Conservation (phyloP, 371 early-diverging fungal genomes). For the Mortierella sp. region DNA sequence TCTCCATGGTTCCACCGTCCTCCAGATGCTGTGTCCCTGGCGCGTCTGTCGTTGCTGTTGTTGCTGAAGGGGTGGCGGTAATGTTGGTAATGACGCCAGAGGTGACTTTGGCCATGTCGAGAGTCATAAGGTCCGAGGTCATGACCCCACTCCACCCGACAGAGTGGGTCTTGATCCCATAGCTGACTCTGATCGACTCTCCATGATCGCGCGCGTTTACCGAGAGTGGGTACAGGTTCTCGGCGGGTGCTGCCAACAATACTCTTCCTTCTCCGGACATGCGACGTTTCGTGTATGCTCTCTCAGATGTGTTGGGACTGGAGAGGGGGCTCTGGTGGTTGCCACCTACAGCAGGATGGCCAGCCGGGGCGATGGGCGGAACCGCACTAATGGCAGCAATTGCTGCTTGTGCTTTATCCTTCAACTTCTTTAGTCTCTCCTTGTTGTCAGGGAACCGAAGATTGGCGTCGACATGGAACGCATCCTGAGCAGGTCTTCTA, state of each 20-base stretch:
- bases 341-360: neutral
- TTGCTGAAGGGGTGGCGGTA: neutral
- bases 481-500: neutral
- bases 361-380: neutral
- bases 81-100: slow-evolving; percentile 2
- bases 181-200: slow-evolving; percentile 37
- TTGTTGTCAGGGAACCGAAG: neutral
- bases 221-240: slow-evolving; percentile 44
- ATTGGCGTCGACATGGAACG: neutral
- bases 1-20: slow-evolving; percentile 30
- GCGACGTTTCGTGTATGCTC: neutral
- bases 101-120: slow-evolving; percentile 46
- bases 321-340: neutral
- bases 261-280: neutral
- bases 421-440: neutral
- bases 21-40: neutral
- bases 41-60: neutral
- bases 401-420: neutral
- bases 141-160: slow-evolving; percentile 54
- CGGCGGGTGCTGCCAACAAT: slow-evolving; percentile 34
- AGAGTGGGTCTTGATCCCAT: slow-evolving; percentile 52
- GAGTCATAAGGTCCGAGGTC: slow-evolving; percentile 46
- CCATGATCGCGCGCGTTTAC: slow-evolving; percentile 19
- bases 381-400: neutral
- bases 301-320: neutral